A percentile compares a stretch with the other conserved stretches of the same genome.
These are phyloP conservation scores for Gleditsia sinensis DNA, from an alignment of 306 rosid genomes.

Conservation along the genomic window DNA sequence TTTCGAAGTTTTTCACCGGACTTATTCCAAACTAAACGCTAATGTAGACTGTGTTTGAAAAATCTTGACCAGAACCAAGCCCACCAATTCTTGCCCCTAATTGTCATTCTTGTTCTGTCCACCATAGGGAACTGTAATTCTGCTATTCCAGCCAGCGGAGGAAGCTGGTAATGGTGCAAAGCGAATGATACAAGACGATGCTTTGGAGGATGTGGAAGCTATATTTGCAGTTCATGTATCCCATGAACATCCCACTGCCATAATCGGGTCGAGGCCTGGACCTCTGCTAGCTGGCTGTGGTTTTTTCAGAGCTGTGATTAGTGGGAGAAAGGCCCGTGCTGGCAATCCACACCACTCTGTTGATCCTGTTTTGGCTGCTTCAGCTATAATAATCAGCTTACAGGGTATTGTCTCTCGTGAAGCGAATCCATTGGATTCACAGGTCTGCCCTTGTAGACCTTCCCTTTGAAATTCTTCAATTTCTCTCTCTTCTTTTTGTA, in stretches of 20 bases:
- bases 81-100: neutral
- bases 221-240: slow-evolving; percentile 94
- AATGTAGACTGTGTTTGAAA: too few relatives aligned
- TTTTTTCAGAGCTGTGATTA: slow-evolving; percentile 78
- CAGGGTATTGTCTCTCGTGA: slow-evolving; percentile 97
- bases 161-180: slow-evolving; percentile 99
- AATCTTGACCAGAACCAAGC: neutral
- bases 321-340: slow-evolving; percentile 53
- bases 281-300: slow-evolving; percentile 95
- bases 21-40: neutral
- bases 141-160: slow-evolving; percentile 96
- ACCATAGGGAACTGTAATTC: slow-evolving; percentile 79
- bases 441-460: slow-evolving; percentile 43
- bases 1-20: neutral
- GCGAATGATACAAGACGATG: slow-evolving; percentile 88
- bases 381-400: slow-evolving; percentile 84
- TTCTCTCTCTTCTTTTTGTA: neutral
- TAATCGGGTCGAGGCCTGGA: slow-evolving; percentile 88
- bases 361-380: slow-evolving; percentile 83
- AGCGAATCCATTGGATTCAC: slow-evolving; percentile 90
- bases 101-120: neutral
- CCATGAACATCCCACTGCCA: slow-evolving; percentile 75
- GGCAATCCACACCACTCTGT: slow-evolving; percentile 57
- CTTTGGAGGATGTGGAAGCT: slow-evolving; percentile 82
- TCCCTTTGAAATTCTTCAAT: neutral